These are phyloP conservation scores for Austropuccinia psidii DNA, from an alignment of 1,284 basidiomycete genomes.

Conservation along the genomic window DNA sequence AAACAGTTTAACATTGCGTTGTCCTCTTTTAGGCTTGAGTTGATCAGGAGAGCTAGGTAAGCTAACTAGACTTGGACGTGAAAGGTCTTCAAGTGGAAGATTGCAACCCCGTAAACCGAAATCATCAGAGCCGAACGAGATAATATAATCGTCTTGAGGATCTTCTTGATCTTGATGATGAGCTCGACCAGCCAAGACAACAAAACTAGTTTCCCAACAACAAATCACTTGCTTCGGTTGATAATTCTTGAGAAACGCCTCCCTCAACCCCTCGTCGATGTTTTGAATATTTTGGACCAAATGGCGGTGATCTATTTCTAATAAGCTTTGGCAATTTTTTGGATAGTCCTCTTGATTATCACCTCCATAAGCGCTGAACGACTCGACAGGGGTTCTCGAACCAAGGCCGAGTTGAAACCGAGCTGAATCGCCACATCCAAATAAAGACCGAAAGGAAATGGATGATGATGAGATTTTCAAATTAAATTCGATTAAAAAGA, in stretches of 20 bases:
- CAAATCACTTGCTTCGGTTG: background rate
- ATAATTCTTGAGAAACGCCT: background rate
- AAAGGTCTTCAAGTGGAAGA: background rate
- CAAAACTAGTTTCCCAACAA: slow-evolving; percentile 29
- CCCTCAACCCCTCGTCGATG: background rate
- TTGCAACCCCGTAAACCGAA: slow-evolving; percentile 8
- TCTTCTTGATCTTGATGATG: background rate
- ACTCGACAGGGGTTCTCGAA: background rate
- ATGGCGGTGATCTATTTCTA: background rate
- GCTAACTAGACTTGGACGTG: background rate
- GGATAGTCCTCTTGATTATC: background rate
- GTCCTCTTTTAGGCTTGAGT: no score
- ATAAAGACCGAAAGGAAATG: background rate
- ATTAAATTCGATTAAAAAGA: background rate
- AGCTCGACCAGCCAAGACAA: background rate
- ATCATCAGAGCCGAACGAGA: slow-evolving; percentile 22
- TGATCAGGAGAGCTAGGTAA: background rate
- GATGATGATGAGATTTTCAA: background rate
- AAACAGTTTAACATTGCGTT: background rate
- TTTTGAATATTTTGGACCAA: background rate
- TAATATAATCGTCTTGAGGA: background rate
- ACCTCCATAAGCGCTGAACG: background rate
- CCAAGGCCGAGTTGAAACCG: background rate
- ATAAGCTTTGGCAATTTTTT: background rate
- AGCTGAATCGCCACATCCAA: background rate